These are phyloP conservation scores for Amanita molliuscula DNA, from an alignment of 768 basidiomycete species.

Conservation along the genomic window DNA sequence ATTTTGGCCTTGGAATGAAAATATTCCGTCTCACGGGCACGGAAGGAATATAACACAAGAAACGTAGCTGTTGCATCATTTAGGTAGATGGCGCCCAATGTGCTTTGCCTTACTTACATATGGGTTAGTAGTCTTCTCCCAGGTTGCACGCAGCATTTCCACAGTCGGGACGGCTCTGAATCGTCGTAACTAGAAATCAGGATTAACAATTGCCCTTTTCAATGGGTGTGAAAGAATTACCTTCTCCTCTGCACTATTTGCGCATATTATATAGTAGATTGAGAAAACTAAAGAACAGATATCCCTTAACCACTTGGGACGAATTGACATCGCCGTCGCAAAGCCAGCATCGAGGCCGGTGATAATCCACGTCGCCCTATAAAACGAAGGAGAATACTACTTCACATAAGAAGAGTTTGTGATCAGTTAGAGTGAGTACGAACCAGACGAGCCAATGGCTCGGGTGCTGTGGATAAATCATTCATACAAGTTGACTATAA, in stretches of 20 bases:
- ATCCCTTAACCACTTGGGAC: constrained; percentile 86
- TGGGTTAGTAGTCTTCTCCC: constrained; percentile 96
- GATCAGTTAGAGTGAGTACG: constrained; percentile 16
- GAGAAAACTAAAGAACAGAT: constrained; percentile 80
- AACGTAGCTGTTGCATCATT: constrained; percentile 43
- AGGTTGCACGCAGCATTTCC: constrained; percentile 91
- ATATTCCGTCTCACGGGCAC: constrained; percentile 65
- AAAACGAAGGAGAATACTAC: constrained; percentile 87
- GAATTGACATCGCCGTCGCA: constrained; percentile 88
- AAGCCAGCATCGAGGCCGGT: constrained; percentile 97
- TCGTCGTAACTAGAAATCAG: constrained; percentile 41
- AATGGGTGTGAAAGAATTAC: constrained; percentile 24
- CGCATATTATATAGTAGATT: constrained; percentile 77
- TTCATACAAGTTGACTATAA: background rate
- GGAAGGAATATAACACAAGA: constrained; percentile 48
- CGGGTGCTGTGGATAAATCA: constrained; percentile 53
- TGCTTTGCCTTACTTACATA: constrained; percentile 41
- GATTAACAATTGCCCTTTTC: background rate
- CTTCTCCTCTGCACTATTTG: constrained; percentile 94
- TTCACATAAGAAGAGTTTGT: constrained; percentile 1
- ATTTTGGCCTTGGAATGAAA: constrained; percentile 69
- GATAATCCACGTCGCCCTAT: constrained; percentile 90
- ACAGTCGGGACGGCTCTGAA: constrained; percentile 92
- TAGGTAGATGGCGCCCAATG: background rate
- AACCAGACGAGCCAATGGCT: constrained; percentile 84